Conservation (phyloP, 176 grass and related monocot genomes). For the Musa beccarii region DNA sequence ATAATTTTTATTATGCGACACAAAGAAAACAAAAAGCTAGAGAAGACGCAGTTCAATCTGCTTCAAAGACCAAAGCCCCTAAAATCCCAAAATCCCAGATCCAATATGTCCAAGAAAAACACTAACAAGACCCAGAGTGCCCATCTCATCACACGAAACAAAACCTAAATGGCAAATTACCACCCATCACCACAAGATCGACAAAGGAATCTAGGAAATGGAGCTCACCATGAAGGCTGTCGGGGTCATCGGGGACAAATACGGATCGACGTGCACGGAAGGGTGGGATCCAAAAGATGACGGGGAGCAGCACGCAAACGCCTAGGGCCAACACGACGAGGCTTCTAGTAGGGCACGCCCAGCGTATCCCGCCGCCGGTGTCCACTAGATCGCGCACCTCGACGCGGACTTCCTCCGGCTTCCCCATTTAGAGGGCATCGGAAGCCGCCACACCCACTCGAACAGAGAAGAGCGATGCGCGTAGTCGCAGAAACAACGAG, state of each 20-base stretch:
- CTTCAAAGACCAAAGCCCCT: not conserved
- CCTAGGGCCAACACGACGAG: conserved; percentile 37
- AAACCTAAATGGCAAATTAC: too few species aligned
- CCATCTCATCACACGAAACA: not conserved
- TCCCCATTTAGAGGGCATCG: conserved; percentile 53
- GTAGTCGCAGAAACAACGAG: not conserved
- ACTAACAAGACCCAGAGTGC: not conserved
- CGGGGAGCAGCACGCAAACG: conserved; percentile 37
- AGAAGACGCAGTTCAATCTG: not conserved
- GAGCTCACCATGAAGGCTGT: conserved; percentile 34
- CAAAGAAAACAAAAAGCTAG: too few species aligned
- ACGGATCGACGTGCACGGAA: conserved; percentile 12
- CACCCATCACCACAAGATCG: not conserved
- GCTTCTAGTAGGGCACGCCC: conserved; percentile 28
- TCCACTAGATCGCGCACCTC: conserved; percentile 25
- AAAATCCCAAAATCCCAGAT: not conserved
- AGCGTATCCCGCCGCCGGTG: not conserved
- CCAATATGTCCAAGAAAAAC: not conserved
- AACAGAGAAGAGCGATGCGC: not conserved
- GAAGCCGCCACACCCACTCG: not conserved
- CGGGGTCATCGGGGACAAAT: conserved; percentile 36
- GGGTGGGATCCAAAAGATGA: conserved; percentile 40
- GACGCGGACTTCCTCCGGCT: conserved; percentile 57
- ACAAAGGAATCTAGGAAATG: not conserved
- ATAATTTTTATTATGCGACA: too few species aligned